Evolutionary conservation across 148 eudicot species (phyloP).

Genomic region (Spergularia bocconei): DNA sequence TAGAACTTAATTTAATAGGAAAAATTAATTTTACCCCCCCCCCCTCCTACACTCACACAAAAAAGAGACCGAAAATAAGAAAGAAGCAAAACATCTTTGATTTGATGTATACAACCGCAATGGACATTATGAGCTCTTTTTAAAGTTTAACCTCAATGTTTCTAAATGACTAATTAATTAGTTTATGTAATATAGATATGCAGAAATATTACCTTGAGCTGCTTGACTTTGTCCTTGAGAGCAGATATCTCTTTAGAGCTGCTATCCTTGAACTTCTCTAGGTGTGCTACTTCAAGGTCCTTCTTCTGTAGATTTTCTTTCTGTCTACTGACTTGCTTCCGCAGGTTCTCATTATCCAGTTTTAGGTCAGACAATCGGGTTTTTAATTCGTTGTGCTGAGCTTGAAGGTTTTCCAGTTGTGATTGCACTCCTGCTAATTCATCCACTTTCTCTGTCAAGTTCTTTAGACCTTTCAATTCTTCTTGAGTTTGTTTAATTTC

Average conservation of each 20-base stretch:
- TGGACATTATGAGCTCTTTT: no score
- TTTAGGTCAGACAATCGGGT: constrained; percentile 42
- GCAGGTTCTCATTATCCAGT: constrained; percentile 56
- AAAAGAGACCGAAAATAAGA: no score
- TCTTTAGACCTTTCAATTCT: constrained; percentile 34
- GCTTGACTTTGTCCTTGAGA: constrained; percentile 42
- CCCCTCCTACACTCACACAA: no score
- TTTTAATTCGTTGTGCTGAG: constrained; percentile 49
- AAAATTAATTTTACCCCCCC: no score
- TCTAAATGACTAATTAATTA: not conserved
- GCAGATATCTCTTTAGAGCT: constrained; percentile 31
- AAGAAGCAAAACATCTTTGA: no score
- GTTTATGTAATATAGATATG: not conserved
- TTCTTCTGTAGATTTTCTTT: constrained; percentile 47
- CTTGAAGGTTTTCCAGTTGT: constrained; percentile 48
- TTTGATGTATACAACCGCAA: no score
- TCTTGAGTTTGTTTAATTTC: constrained; percentile 42
- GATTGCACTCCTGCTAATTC: constrained; percentile 42
- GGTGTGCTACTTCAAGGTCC: constrained; percentile 37
- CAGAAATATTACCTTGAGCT: constrained; percentile 35
- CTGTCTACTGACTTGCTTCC: constrained; percentile 48
- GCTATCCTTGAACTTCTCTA: constrained; percentile 37
- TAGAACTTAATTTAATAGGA: no score
- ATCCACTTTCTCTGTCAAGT: constrained; percentile 44
- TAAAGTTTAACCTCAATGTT: not conserved